A percentile compares a stretch with the other conserved stretches of the same genome.
Conservation (phyloP, 768 basidiomycete species). For the Amanita pseudoporphyria region DNA sequence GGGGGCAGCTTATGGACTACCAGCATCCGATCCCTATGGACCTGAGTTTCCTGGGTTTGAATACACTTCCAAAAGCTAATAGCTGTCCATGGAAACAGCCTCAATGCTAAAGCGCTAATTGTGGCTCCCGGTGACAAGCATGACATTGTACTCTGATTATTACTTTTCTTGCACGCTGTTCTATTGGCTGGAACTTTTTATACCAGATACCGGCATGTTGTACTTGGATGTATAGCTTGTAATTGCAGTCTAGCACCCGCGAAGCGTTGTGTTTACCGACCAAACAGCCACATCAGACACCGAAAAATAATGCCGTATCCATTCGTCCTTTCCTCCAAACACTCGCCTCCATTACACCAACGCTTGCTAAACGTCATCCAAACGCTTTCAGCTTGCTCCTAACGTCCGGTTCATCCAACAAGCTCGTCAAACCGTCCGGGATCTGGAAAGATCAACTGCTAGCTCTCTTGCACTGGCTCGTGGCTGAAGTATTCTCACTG, state of each 20-base stretch:
- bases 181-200: neutral
- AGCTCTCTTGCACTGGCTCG: conserved; percentile 1
- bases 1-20: conserved; percentile 47
- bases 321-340: conserved; percentile 24
- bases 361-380: conserved; percentile 9
- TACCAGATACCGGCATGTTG: conserved; percentile 5
- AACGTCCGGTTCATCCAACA: conserved; percentile 37
- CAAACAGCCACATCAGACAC: conserved; percentile 36
- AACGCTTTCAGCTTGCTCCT: conserved; percentile 10
- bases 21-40: conserved; percentile 53
- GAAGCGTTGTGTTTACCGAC: conserved; percentile 19
- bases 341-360: conserved; percentile 17
- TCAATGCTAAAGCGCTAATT: neutral
- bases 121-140: neutral
- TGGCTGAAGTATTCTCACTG: neutral
- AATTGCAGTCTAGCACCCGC: neutral
- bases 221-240: conserved; percentile 2
- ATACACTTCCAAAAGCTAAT: conserved; percentile 32
- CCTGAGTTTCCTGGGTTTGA: conserved; percentile 71
- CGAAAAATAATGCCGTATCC: conserved; percentile 34
- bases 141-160: neutral
- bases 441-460: conserved; percentile 52
- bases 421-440: conserved; percentile 51
- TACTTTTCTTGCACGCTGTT: neutral
- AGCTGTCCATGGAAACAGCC: conserved; percentile 9